Percentiles rank a stretch among this genome's conserved stretches.
phyloP scores from a whole-genome alignment of 805 yeast species.

The Suhomyces sp. region DNA sequence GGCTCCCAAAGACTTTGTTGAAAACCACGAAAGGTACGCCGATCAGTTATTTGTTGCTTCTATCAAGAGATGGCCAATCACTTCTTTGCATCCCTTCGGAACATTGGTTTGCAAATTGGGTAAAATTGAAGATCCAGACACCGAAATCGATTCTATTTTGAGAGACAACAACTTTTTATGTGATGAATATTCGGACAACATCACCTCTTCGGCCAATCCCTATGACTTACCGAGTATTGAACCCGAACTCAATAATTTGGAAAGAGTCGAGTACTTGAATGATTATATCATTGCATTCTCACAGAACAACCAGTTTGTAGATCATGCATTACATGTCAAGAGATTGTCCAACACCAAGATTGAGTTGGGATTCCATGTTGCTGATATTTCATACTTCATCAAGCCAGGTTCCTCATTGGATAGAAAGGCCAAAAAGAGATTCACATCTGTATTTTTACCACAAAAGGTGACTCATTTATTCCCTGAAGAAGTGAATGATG shows the following conservation, averaged over 20 bases:
- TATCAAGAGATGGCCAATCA: conserved; percentile 98
- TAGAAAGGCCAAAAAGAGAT: conserved; percentile 85
- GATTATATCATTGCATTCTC: conserved; percentile 67
- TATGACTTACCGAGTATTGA: conserved; percentile 43
- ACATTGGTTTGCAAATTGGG: conserved; percentile 87
- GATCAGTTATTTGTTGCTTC: conserved; percentile 88
- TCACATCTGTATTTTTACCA: conserved; percentile 83
- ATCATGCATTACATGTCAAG: conserved; percentile 81
- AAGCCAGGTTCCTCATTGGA: conserved; percentile 76
- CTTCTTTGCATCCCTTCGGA: conserved; percentile 97
- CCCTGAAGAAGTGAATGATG: conserved; percentile 61
- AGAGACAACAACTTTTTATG: conserved; percentile 82
- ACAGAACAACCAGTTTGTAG: conserved; percentile 57
- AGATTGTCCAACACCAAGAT: conserved; percentile 55
- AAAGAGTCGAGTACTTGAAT: conserved; percentile 51
- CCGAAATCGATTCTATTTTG: conserved; percentile 84
- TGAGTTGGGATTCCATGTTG: conserved; percentile 82
- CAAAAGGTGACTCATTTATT: conserved; percentile 67
- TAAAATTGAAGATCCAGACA: conserved; percentile 65
- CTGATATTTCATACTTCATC: conserved; percentile 73
- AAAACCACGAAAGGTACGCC: conserved; percentile 79
- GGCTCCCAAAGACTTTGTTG: conserved; percentile 94
- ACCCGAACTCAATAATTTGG: conserved; percentile 29
- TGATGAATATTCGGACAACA: conserved; percentile 67
- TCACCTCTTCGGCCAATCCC: conserved; percentile 17